These are phyloP conservation scores for Hermanozyma aechmeae DNA, from an alignment of 805 yeast genomes.

Conservation along the genomic window DNA sequence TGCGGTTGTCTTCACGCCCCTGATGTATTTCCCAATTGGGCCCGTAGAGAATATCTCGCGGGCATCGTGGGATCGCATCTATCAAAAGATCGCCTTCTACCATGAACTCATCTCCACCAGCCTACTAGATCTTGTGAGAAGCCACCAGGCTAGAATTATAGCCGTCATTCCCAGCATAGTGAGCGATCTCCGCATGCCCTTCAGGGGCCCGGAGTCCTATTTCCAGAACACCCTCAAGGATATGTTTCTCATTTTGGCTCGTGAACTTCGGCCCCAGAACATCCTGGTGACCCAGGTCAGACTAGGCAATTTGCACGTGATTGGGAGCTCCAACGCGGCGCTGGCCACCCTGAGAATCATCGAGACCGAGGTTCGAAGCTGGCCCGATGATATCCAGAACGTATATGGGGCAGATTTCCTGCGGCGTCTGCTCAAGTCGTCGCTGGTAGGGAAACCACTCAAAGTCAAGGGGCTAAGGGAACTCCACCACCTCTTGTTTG, in stretches of 20 bases:
- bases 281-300: slow-evolving; percentile 30
- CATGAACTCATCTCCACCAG: slow-evolving; percentile 47
- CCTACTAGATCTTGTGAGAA: slow-evolving; percentile 42
- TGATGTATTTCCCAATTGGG: slow-evolving; percentile 56
- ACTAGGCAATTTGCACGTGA: slow-evolving; percentile 30
- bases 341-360: slow-evolving; percentile 14
- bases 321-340: slow-evolving; percentile 16
- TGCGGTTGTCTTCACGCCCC: slow-evolving; percentile 67
- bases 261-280: slow-evolving; percentile 27
- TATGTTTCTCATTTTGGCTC: slow-evolving; percentile 23
- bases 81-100: slow-evolving; percentile 39
- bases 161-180: slow-evolving; percentile 48
- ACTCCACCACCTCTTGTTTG: slow-evolving; percentile 31
- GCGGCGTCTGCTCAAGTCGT: slow-evolving; percentile 18
- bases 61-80: slow-evolving; percentile 43
- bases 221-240: slow-evolving; percentile 36
- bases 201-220: slow-evolving; percentile 54
- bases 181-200: slow-evolving; percentile 46
- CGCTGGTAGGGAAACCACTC: slow-evolving; percentile 22
- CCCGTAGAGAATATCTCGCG: slow-evolving; percentile 51
- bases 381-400: slow-evolving; percentile 26
- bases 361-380: slow-evolving; percentile 28
- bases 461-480: slow-evolving; percentile 17
- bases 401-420: slow-evolving; percentile 25
- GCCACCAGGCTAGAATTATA: slow-evolving; percentile 34